A percentile compares a stretch with the other conserved stretches of the same genome.
These are phyloP conservation scores for Scutellaria minor DNA, from an alignment of 257 asterid genomes.

Conservation along the genomic window DNA sequence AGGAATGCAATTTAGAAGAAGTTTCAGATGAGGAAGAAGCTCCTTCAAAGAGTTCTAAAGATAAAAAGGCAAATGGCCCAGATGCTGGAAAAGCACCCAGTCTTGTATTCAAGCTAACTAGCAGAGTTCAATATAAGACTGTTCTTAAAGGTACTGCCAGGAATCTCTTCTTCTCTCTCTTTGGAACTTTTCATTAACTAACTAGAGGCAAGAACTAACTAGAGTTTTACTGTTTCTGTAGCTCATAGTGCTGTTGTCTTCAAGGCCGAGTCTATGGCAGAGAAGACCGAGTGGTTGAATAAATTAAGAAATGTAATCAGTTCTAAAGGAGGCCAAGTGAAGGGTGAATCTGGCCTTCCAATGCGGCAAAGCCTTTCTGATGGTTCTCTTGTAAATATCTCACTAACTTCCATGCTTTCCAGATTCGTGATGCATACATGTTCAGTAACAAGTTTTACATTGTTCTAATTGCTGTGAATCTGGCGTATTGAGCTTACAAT, in stretches of 20 bases:
- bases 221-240: constrained; percentile 41
- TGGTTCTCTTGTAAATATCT: constrained; percentile 83
- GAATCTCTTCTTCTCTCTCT: background rate
- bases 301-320: constrained; percentile 77
- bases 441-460: constrained; percentile 14
- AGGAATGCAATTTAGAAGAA: constrained; percentile 98
- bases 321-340: constrained; percentile 89
- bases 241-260: constrained; percentile 86
- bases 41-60: constrained; percentile 89
- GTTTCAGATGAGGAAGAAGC: constrained; percentile 82
- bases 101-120: constrained; percentile 80
- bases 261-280: constrained; percentile 82
- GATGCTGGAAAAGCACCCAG: constrained; percentile 74
- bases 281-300: constrained; percentile 75
- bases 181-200: constrained; percentile 17
- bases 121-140: constrained; percentile 92
- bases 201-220: constrained; percentile 22
- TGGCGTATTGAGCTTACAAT: constrained; percentile 14
- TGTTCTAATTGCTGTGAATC: constrained; percentile 24
- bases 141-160: constrained; percentile 70
- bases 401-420: constrained; percentile 23
- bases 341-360: constrained; percentile 66
- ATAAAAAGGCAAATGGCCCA: constrained; percentile 87
- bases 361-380: constrained; percentile 86
- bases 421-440: constrained; percentile 21